Conservation (phyloP, 176 grass and related monocot genomes). For the Aegilops bicornis region DNA sequence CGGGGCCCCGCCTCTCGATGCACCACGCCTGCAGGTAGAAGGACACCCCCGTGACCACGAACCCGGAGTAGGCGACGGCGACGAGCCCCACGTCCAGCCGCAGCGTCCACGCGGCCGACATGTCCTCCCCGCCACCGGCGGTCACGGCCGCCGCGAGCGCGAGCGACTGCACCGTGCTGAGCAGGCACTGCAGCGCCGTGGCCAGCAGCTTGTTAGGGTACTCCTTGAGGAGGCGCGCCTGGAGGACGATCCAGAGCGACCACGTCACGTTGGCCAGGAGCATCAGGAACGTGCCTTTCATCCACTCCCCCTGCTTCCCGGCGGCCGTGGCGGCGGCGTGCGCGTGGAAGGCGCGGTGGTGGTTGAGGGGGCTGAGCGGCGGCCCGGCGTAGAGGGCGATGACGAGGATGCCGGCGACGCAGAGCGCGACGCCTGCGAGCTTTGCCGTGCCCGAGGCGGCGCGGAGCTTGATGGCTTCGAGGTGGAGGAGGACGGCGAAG, state of each 20-base stretch:
- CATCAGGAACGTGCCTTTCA: slow-evolving; percentile 52
- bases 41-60: slow-evolving; percentile 41
- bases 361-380: slow-evolving; percentile 9
- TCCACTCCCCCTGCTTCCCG: slow-evolving; percentile 32
- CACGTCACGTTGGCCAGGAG: slow-evolving; percentile 37
- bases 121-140: slow-evolving; percentile 14
- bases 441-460: slow-evolving; percentile 29
- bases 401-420: slow-evolving; percentile 28
- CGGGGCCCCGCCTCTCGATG: slow-evolving; percentile 55
- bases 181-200: slow-evolving; percentile 37
- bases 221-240: slow-evolving; percentile 56
- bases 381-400: slow-evolving; percentile 39
- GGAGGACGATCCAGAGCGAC: slow-evolving; percentile 63
- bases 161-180: slow-evolving; percentile 50
- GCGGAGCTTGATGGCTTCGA: slow-evolving; percentile 30
- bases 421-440: neutral
- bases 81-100: slow-evolving; percentile 43
- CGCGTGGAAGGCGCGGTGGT: neutral
- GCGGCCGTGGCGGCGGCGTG: neutral
- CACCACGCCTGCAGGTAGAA: slow-evolving; percentile 73
- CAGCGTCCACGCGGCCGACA: slow-evolving; percentile 43
- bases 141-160: slow-evolving; percentile 32
- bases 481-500: slow-evolving; percentile 50
- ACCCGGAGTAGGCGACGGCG: slow-evolving; percentile 46
- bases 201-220: slow-evolving; percentile 65